Percentiles rank a stretch among this genome's conserved stretches.
phyloP scores from a whole-genome alignment of 2,329 filamentous ascomycete genomes.

The Trichoderma sp. region DNA sequence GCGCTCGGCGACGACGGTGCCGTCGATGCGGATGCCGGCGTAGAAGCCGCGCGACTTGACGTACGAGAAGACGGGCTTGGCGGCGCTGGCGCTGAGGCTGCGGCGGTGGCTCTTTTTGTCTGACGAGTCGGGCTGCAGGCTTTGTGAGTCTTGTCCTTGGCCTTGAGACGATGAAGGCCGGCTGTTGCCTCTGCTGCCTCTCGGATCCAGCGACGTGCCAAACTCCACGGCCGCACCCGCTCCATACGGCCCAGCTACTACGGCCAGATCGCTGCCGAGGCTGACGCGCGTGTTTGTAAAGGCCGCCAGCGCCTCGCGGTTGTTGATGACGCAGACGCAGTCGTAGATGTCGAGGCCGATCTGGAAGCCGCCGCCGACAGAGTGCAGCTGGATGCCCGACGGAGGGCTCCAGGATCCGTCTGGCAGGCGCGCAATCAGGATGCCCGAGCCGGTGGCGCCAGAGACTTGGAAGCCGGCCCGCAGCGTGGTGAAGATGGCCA shows the following conservation, averaged over 20 bases:
- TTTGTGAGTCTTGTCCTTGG: constrained; percentile 18
- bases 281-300: constrained; percentile 77
- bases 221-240: constrained; percentile 74
- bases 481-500: constrained; percentile 73
- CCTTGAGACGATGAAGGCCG: constrained; percentile 9
- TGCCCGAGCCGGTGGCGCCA: constrained; percentile 66
- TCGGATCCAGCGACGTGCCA: constrained; percentile 32
- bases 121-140: constrained; percentile 32
- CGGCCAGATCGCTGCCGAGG: constrained; percentile 75
- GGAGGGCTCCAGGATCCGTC: constrained; percentile 78
- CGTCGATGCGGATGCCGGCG: constrained; percentile 82
- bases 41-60: constrained; percentile 89
- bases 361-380: constrained; percentile 76
- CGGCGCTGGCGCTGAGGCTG: constrained; percentile 34
- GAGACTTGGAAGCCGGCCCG: constrained; percentile 66
- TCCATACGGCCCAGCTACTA: constrained; percentile 68
- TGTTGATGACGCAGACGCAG: constrained; percentile 85
- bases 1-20: constrained; percentile 81
- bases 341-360: constrained; percentile 87
- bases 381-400: constrained; percentile 79
- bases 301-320: constrained; percentile 69
- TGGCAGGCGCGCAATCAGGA: constrained; percentile 62
- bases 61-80: constrained; percentile 61
- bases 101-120: constrained; percentile 36
- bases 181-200: not conserved